A percentile compares a stretch with the other conserved stretches of the same genome.
These are phyloP conservation scores for Aureobasidium lini DNA, from an alignment of 2,329 filamentous ascomycete genomes.

Conservation along the genomic window DNA sequence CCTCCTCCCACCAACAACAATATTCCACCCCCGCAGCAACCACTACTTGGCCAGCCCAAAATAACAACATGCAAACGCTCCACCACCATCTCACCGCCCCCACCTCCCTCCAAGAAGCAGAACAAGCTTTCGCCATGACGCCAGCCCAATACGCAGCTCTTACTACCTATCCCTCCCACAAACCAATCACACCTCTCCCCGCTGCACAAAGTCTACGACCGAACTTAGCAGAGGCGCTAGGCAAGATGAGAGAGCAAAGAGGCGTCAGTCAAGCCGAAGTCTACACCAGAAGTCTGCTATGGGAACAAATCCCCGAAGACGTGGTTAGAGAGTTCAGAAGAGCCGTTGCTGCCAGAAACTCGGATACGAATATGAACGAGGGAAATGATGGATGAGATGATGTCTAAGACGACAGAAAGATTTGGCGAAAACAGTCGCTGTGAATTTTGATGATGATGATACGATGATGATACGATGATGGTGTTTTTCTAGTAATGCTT, in stretches of 20 bases:
- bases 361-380: slow-evolving; percentile 15
- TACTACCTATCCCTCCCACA: slow-evolving; percentile 32
- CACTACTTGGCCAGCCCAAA: not conserved
- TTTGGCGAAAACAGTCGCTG: not conserved
- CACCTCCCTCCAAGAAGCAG: slow-evolving; percentile 75
- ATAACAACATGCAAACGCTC: slow-evolving; percentile 30
- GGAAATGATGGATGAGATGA: not conserved
- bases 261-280: slow-evolving; percentile 61
- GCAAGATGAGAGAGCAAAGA: slow-evolving; percentile 63
- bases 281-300: slow-evolving; percentile 85
- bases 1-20: not conserved
- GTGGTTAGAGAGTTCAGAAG: slow-evolving; percentile 89
- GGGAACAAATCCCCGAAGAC: slow-evolving; percentile 87
- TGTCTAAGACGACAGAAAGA: not conserved
- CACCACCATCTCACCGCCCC: slow-evolving; percentile 47
- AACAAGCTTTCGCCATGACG: slow-evolving; percentile 81
- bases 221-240: slow-evolving; percentile 73
- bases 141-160: slow-evolving; percentile 83
- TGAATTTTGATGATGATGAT: not conserved
- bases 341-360: slow-evolving; percentile 67
- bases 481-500: not conserved
- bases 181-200: slow-evolving; percentile 28
- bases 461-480: not conserved
- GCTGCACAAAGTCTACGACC: slow-evolving; percentile 36
- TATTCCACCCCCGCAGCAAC: not conserved